Evolutionary conservation across 257 asterid genomes (phyloP), one percentile per base, ranked within the genome.

Genomic region (Nicotiana attenuata): DNA sequence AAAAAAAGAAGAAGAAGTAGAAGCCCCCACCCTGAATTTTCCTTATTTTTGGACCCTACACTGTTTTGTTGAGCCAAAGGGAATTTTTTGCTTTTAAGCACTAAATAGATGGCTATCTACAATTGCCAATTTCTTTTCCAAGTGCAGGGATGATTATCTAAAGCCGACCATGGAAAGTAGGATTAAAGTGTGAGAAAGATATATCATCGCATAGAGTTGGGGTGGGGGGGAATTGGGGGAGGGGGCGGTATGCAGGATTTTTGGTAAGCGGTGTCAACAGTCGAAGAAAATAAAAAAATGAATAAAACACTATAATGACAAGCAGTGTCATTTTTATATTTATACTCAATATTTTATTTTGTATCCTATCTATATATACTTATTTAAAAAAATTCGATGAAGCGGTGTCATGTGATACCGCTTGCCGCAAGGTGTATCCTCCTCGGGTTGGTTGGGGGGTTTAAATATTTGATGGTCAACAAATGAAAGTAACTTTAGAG

Each of bases 41-140:
- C 50, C 73, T 50, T 87, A 65, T 82, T 81, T 83, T 56, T 80
- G 85, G 85, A 83, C 88, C 88, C 82, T 79, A 59, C 63, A 87
- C 64, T 83, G 82, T 84, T 81, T 81, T 81, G 81, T 80, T 78
- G 82, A 82, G 86, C 81, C 83, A 81, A 82, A 75, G 65, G 88
- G 85, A 82, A 41, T 41, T 57, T 75, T 50, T 75, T 75, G 45
- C 80, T 50, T 50, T 75, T 89, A 83, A 84, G 73, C 80, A 67
- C 81, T 81, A 71, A 45, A 41, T 64, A 75, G 84, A 73, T 61
- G 82, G 53, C 38, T 50, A 61, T 82, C 52, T 77, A 67, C 35
- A 22, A 61, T 78, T 60, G 60, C 19, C 82, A 22, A 9, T 59
- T 78, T 8, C 10, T 73, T 47, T 73, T 73, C 57, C 3, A 47